phyloP scores from a whole-genome alignment of 306 rosid species.

The Sindora glabra region DNA sequence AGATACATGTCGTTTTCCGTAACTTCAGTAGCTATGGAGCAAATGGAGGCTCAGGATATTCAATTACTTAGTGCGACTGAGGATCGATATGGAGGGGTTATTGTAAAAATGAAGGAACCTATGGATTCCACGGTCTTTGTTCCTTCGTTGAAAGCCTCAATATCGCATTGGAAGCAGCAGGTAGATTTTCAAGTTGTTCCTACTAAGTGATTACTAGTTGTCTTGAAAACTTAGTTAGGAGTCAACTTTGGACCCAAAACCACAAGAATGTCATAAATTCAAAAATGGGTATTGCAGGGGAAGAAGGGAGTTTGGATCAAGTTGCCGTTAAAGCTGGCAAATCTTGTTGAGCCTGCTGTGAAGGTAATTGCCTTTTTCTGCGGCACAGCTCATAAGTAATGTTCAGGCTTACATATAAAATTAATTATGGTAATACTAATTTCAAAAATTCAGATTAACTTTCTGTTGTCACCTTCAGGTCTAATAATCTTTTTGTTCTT shows the following conservation, averaged over 20 bases:
- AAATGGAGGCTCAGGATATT: constrained; percentile 9
- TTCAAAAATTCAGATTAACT: not conserved
- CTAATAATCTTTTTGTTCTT: not conserved
- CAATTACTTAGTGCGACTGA: constrained; percentile 35
- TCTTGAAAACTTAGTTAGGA: too few relatives aligned
- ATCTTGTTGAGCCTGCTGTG: constrained; percentile 57
- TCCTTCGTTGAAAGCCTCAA: constrained; percentile 35
- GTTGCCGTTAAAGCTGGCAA: constrained; percentile 42
- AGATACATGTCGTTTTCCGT: constrained; percentile 6
- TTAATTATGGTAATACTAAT: not conserved
- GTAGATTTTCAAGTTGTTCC: constrained; percentile 21
- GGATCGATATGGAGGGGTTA: too few relatives aligned
- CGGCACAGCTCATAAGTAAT: not conserved
- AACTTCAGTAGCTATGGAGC: not conserved
- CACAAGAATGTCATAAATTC: not conserved
- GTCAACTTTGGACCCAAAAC: not conserved
- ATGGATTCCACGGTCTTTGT: constrained; percentile 44
- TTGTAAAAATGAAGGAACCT: constrained; percentile 33
- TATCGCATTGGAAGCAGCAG: constrained; percentile 51
- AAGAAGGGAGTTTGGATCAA: constrained; percentile 84
- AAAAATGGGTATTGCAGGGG: constrained; percentile 28
- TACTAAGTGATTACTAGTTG: not conserved
- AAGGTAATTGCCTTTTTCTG: constrained; percentile 30
- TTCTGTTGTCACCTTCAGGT: not conserved
- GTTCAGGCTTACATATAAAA: not conserved